Conservation (phyloP, 257 asterid species). For the Ajuga chamaepitys region DNA sequence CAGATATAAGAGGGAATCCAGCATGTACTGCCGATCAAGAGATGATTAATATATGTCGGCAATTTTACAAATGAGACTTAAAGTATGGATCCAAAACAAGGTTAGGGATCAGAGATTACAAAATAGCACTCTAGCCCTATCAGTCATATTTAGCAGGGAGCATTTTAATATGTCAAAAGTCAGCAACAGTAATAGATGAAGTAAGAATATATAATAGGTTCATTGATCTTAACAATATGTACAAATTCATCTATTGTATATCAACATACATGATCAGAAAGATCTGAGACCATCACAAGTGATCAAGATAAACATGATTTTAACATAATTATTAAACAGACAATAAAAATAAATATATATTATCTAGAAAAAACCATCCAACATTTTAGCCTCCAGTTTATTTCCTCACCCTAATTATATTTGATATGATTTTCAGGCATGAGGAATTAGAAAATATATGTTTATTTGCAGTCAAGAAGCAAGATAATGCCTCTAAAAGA, state of each 20-base stretch:
- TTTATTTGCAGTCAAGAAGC: slow-evolving; percentile 1
- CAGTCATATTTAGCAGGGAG: slow-evolving; percentile 1
- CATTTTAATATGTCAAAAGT: background rate
- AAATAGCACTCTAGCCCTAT: slow-evolving; percentile 8
- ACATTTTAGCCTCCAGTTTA: background rate
- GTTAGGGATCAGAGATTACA: slow-evolving; percentile 36
- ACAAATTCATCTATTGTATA: background rate
- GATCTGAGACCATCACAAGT: background rate
- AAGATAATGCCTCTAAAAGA: background rate
- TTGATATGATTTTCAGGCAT: background rate
- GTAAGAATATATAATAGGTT: background rate
- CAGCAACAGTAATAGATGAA: background rate
- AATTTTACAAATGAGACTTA: slow-evolving; percentile 57
- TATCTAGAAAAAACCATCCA: background rate
- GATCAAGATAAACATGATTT: background rate
- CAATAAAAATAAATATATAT: background rate
- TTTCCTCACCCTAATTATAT: background rate
- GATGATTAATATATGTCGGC: slow-evolving; percentile 52
- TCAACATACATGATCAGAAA: background rate
- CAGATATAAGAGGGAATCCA: slow-evolving; percentile 51
- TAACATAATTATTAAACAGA: background rate
- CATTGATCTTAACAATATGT: background rate
- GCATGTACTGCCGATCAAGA: slow-evolving; percentile 50
- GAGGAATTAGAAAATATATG: background rate
- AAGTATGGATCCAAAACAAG: slow-evolving; percentile 47